These are phyloP conservation scores for Theobroma grandiflorum DNA, from an alignment of 441 rosid genomes.

Conservation along the genomic window DNA sequence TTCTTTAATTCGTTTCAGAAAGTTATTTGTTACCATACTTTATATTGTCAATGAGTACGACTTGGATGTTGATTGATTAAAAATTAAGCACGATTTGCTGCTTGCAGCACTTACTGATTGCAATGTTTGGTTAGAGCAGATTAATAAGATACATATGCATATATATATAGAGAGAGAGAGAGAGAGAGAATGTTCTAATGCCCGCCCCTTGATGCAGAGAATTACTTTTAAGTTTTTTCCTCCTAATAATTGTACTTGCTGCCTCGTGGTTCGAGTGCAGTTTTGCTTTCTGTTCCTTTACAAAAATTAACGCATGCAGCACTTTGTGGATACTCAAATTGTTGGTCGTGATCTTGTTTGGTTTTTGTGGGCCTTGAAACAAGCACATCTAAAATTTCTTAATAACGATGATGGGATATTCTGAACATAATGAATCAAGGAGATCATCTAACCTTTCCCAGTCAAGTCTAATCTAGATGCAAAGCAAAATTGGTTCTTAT, in stretches of 20 bases:
- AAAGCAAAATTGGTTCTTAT: not conserved
- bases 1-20: not conserved
- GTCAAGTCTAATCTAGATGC: not conserved
- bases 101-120: not conserved
- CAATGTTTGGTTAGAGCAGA: too few species aligned
- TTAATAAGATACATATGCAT: too few species aligned
- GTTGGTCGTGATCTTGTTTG: not conserved
- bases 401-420: not conserved
- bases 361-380: not conserved
- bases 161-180: too few species aligned
- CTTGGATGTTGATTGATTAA: not conserved
- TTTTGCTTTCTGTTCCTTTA: not conserved
- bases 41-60: not conserved
- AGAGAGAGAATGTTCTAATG: too few species aligned
- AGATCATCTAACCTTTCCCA: not conserved
- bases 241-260: slow-evolving; percentile 6
- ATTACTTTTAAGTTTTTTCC: not conserved
- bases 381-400: not conserved
- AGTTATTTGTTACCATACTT: not conserved
- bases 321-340: not conserved
- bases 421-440: not conserved
- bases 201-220: not conserved
- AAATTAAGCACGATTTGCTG: not conserved
- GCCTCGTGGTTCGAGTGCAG: not conserved
- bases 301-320: not conserved